A percentile compares a stretch with the other conserved stretches of the same genome.
Evolutionary conservation across 257 asterid genomes (phyloP).

Genomic region (Galeopsis tetrahit): DNA sequence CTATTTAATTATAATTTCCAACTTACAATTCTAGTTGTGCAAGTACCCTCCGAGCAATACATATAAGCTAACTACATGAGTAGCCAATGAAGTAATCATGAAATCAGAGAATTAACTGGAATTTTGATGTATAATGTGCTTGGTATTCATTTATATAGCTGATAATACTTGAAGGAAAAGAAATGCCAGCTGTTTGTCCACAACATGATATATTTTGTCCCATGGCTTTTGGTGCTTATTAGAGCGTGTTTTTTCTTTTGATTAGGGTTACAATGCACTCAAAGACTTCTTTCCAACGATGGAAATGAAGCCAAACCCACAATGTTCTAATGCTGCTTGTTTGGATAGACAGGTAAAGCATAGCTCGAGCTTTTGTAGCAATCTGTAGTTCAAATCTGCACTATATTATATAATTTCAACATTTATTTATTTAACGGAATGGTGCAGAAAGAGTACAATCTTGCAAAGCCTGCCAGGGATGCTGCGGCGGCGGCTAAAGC

Average conservation of each 20-base stretch:
- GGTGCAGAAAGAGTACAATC: conserved; percentile 75
- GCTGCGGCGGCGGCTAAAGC: conserved; percentile 70
- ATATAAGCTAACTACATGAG: not conserved
- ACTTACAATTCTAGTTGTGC: not conserved
- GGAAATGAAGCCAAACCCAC: conserved; percentile 98
- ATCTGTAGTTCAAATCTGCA: conserved; percentile 5
- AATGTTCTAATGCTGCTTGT: conserved; percentile 94
- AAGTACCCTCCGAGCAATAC: conserved; percentile 3
- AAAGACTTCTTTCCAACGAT: conserved; percentile 95
- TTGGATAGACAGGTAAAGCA: conserved; percentile 86
- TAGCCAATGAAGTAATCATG: not conserved
- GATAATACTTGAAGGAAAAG: conserved; percentile 10
- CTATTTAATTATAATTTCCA: not conserved
- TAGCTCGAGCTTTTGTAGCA: conserved; percentile 13
- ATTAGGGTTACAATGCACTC: conserved; percentile 94
- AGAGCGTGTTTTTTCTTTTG: conserved; percentile 19
- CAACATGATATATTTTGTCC: not conserved
- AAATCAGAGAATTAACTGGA: not conserved
- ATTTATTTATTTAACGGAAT: conserved; percentile 8
- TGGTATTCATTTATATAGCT: not conserved
- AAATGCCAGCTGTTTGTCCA: conserved; percentile 5
- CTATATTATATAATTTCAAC: not conserved
- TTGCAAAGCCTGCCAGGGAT: conserved; percentile 83
- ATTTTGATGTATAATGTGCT: not conserved
- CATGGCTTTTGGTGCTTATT: conserved; percentile 6